These are phyloP conservation scores for Aureobasidium sp. DNA, from an alignment of 2,329 filamentous ascomycete genomes.

Conservation along the genomic window DNA sequence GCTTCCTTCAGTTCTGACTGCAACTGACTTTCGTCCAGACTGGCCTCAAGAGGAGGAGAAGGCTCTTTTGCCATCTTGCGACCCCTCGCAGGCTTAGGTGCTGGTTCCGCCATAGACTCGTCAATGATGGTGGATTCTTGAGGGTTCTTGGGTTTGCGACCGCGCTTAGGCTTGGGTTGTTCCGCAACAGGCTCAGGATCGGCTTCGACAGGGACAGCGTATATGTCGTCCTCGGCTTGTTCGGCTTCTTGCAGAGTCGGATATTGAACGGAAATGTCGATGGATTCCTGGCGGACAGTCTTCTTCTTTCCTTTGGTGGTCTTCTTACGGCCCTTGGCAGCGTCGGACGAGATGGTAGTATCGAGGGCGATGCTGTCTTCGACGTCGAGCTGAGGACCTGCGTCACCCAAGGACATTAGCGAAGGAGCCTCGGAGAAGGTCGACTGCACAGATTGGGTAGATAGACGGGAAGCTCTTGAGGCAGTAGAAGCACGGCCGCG, in stretches of 20 bases:
- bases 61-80: slow-evolving; percentile 13
- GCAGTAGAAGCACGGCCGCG: slow-evolving; percentile 40
- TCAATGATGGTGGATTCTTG: slow-evolving; percentile 3
- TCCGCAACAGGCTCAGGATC: slow-evolving; percentile 13
- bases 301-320: slow-evolving; percentile 36
- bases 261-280: slow-evolving; percentile 7
- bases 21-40: slow-evolving; percentile 23
- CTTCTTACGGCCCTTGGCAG: slow-evolving; percentile 29
- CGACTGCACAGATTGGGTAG: slow-evolving; percentile 41
- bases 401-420: slow-evolving; percentile 33
- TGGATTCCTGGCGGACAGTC: slow-evolving; percentile 9
- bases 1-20: slow-evolving; percentile 21
- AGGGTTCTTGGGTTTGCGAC: slow-evolving; percentile 22
- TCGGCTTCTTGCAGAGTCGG: slow-evolving; percentile 1
- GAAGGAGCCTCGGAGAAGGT: slow-evolving; percentile 36
- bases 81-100: slow-evolving; percentile 11
- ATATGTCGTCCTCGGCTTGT: neutral
- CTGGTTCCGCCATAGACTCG: slow-evolving; percentile 6
- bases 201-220: neutral
- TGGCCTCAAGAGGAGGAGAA: slow-evolving; percentile 8
- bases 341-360: slow-evolving; percentile 45
- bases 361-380: slow-evolving; percentile 38
- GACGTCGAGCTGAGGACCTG: slow-evolving; percentile 26
- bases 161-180: slow-evolving; percentile 22
- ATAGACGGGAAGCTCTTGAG: slow-evolving; percentile 64